phyloP scores from a whole-genome alignment of 345 rosid species.

The Hirschfeldia incana region DNA sequence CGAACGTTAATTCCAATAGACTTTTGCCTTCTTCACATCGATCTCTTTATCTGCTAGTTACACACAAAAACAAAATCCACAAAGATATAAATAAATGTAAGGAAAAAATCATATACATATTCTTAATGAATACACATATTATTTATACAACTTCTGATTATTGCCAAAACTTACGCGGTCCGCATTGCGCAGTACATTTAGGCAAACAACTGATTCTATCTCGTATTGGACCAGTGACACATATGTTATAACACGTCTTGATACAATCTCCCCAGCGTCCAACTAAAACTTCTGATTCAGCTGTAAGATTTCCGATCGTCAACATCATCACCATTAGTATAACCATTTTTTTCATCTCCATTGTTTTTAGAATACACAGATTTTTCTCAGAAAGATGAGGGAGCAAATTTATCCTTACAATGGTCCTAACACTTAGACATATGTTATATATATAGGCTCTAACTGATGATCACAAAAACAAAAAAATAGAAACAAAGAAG shows the following conservation, averaged over 20 bases:
- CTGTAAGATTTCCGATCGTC: not conserved
- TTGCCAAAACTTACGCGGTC: not conserved
- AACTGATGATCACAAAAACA: no score
- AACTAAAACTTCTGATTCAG: not conserved
- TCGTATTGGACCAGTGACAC: not conserved
- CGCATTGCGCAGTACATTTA: not conserved
- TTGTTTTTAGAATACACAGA: not conserved
- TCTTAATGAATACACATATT: not conserved
- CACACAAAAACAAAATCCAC: not conserved
- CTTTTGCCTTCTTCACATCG: not conserved
- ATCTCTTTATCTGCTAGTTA: not conserved
- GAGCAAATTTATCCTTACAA: not conserved
- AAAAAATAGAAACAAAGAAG: no score
- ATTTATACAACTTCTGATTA: not conserved
- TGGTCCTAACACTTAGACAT: not conserved
- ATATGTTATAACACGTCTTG: not conserved
- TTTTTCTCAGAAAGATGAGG: not conserved
- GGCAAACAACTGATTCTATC: not conserved
- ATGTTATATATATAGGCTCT: not conserved
- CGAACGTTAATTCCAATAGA: not conserved
- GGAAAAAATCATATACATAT: not conserved
- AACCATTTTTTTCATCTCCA: not conserved
- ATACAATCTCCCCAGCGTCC: not conserved
- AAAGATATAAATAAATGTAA: not conserved
- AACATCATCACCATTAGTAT: not conserved